Evolutionary conservation across 1,284 basidiomycete genomes (phyloP), one percentile per base, ranked within the genome.

Genomic region (Irpex sp.): DNA sequence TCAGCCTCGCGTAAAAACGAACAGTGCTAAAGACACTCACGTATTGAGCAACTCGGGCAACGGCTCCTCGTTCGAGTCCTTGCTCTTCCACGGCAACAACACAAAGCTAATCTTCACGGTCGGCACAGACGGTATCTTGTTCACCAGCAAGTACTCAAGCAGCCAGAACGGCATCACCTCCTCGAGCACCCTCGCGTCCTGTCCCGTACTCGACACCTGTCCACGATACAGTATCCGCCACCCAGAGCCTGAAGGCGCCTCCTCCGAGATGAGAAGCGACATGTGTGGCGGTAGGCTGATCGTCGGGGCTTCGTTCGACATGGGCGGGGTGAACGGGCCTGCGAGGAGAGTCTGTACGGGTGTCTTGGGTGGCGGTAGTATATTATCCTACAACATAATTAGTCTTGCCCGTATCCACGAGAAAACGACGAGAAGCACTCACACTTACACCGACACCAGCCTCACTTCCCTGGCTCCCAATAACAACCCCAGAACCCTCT

Each of bases 131-230:
- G 81, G 79, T 26, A 80, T 76, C 69, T 88, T 89, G 71, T 92
- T 92, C 39, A 84, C 70, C 46, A 98, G 81, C 53, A 98, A 76
- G 70, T 90, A 97, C 73, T 98, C 94, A 55, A 96, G 78, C 57
- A 97, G 77, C 97, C 97, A 99, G 63, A 88, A 73, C 1, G 95
- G 95, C 79, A 94, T 85, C 37, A 78, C 78, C 71, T 90, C 86
- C 76, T 98, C 95, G 43, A 98, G 79, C 9, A 77, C 74, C 26
- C 82, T 79, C 46, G 86, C 71, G 68, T 98, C 95, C 21, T 79
- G 73, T 59, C 83, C 85, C 0, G 86, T 87, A 55, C 81, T 84
- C 1, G 83, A 82, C 2, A 89, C 82, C 49, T 86, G 83, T 0
- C 93, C 90, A 26, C 93, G 82, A 71, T 96, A 97, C 1, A 93